Base-by-base conservation (phyloP, 2,329 filamentous ascomycete species). In the Bipolaris bicolor region DNA sequence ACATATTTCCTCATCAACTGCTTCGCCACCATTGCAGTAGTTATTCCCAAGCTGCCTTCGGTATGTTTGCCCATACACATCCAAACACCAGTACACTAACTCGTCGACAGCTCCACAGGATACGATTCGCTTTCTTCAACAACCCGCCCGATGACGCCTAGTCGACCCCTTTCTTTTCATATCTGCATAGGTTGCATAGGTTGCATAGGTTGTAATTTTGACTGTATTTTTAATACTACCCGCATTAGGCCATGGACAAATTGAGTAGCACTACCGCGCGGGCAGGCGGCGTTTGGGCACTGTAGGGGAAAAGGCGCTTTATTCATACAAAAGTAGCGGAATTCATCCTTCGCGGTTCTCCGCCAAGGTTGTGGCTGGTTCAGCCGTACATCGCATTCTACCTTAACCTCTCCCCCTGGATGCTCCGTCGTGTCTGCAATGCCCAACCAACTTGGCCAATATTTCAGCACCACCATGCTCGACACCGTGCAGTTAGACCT, bases 1-100 rank as follows among this genome's bases (percentile, higher is more conserved):
- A 90, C 92, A 43, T 98, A 97, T 79, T 99, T 99, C 75, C 92
- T 90, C 70, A 95, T 99, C 81, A 99, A 99, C 81, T 94, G 96
- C 76, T 80, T 97, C 70, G 95, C 95, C 55, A 91, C 96, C 37
- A 81, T 99, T 73, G 92, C 85, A 43, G 95, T 99, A 54, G 90
- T 99, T 57, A 95, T 99, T 75, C 95, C 95, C 39, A 99, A 99
- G 81, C 81, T 99, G 67, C 95, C 95, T 67, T 94, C 91, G 76
- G 94, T 98, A 84, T 78, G 93, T 87, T 9, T 64, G 46, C 37
- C 43, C 48, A 40, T 10, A 3, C 1, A 33, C n/a, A 39, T 11
- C 4, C 7, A 9, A 5, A 16, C 6, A 9, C 15, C 11, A 37
- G n/a, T 11, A 37, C 20, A 16, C 58, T 68, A 51, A 68, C 58